Evolutionary conservation across 495 filamentous ascomycete genomes (phyloP), one percentile per base, ranked within the genome.

Genomic region (Trichoderma erinaceum): DNA sequence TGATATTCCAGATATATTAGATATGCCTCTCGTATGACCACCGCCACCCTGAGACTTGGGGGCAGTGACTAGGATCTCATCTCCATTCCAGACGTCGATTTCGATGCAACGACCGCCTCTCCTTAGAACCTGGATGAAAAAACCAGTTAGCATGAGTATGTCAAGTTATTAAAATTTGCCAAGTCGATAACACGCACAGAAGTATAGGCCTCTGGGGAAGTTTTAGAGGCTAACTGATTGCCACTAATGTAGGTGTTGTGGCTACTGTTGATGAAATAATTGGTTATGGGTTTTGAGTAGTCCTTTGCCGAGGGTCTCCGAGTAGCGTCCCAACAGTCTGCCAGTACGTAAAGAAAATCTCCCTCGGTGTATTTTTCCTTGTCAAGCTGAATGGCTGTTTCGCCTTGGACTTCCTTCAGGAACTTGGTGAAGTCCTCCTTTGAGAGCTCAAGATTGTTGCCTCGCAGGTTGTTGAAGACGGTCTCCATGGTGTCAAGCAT

Each of bases 51-150:
- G 21, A 63, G 67, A 38, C 68, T 41, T 16, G 77, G 76, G 4
- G 70, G n/a, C 27, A 35, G 15, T 25, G 21, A 27, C 27, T 13
- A 48, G 8, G 41, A 50, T 25, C 5, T 76, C 69, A 66, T 90
- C 84, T 3, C 92, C 91, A 77, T 98, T 90, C 91, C 93, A 97
- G 11, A 97, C 92, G 75, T 98, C 94, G 71, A 98, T 96, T 75
- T 97, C 94, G 41, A 97, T 91, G 70, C 92, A 97, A 41, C 95
- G 86, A 71, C 94, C 96, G 35, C 92, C 92, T 48, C 85, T 84
- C 18, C 84, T 78, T 4, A 97, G 86, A 3, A 76, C 79, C 76
- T 78, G 43, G 4, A 12, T 6, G 12, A 43, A 1, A 5, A 12
- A 21, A 18, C 52, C 13, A 3, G 69, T 76, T 44, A 74, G 73